Conservation (phyloP, 2,329 filamentous ascomycete species). For the Arthrobotrys musiformis region DNA sequence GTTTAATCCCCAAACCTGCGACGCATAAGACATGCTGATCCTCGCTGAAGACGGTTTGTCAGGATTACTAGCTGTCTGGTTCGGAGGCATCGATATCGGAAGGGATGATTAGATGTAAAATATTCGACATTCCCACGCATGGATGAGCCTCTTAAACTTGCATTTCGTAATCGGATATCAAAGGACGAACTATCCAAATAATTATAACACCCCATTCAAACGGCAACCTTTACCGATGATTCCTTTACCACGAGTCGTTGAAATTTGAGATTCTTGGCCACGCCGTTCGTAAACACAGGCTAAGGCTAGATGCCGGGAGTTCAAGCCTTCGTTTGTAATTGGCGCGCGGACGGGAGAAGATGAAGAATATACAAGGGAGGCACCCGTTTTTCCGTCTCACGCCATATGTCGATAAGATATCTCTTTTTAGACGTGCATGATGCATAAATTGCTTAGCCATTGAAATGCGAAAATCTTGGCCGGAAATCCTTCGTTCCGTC, state of each 20-base stretch:
- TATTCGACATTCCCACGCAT: too few species aligned
- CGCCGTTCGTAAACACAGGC: background rate
- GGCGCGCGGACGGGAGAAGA: background rate
- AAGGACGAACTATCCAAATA: background rate
- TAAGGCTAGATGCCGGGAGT: background rate
- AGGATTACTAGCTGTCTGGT: slow-evolving; percentile 8
- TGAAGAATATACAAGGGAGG: background rate
- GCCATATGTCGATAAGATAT: background rate
- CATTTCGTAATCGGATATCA: slow-evolving; percentile 12
- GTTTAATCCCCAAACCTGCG: slow-evolving; percentile 23
- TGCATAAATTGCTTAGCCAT: slow-evolving; percentile 10
- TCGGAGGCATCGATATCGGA: too few species aligned
- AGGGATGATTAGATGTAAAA: too few species aligned
- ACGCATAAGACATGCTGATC: slow-evolving; percentile 20
- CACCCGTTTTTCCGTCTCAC: slow-evolving; percentile 17
- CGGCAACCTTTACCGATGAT: background rate
- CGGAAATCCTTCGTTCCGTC: background rate
- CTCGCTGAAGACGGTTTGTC: background rate
- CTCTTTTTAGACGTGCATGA: slow-evolving; percentile 12
- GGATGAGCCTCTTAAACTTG: slow-evolving; percentile 9
- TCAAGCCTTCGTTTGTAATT: background rate
- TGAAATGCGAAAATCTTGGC: background rate
- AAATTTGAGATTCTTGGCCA: slow-evolving; percentile 24
- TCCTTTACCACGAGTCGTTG: background rate
- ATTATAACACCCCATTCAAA: background rate